Evolutionary conservation across 2,329 filamentous ascomycete genomes (phyloP), one percentile per base, ranked within the genome.

Genomic region (Arthrinium puccinioides): DNA sequence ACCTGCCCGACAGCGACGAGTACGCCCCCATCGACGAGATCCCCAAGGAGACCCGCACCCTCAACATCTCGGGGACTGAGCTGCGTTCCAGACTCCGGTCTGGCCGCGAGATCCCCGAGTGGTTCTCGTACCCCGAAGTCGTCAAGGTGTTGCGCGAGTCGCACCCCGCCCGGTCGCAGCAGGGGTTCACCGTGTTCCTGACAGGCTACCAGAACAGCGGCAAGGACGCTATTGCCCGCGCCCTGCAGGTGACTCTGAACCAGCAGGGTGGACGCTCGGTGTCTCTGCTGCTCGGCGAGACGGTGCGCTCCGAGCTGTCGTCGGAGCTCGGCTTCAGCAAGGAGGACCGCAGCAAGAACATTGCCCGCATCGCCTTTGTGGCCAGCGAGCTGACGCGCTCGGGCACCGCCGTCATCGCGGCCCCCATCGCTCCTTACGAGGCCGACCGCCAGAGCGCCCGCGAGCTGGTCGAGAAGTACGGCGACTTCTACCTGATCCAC

Each of bases 91-190:
- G 92, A 54, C 82, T 98, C 47, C 82, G 84, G 56, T 94, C 84
- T 43, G 92, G 92, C 52, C 86, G 86, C 54, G 87, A 94, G 52
- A 98, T 98, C 53, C 92, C 92, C 51, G 88, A 94, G 66, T 98
- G 92, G 92, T 98, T 98, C 77, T 97, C 92, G 21, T 98, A 98
- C 74, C 90, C 92, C 45, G 92, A 98, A 71, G 92, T 98, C 52
- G 92, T 98, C 67, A 82, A 81, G 64, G 92, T 97, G 34, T 83
- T 98, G 44, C 83, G 92, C 55, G 89, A 98, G 71, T 94, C 90
- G 51, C 92, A 97, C 72, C 92, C 90, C 34, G 80, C 94, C 36
- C 85, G 92, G 50, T 82, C 79, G 53, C 77, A 83, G 57, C 94
- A 98, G 72, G 92, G 92, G 47, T 98, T 98, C 78, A 97, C 92